A percentile compares a stretch with the other conserved stretches of the same genome.
phyloP scores from a whole-genome alignment of 2,329 filamentous ascomycete genomes.

The Phialemonium atrogriseum region DNA sequence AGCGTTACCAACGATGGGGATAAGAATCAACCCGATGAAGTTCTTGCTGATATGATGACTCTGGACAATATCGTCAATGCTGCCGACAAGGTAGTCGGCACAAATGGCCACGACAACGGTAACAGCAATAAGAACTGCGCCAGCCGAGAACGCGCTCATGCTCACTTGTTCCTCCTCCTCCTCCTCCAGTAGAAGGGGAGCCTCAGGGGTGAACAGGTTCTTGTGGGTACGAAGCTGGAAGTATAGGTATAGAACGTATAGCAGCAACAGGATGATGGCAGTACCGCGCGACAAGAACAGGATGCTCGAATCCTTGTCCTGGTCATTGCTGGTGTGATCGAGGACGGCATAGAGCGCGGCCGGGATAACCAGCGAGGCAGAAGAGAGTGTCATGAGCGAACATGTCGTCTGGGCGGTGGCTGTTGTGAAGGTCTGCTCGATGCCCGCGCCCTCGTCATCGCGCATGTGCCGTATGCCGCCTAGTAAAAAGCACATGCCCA shows the following conservation, averaged over 20 bases:
- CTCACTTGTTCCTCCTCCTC: constrained; percentile 36
- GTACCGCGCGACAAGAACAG: constrained; percentile 68
- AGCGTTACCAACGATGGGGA: constrained; percentile 73
- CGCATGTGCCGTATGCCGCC: constrained; percentile 60
- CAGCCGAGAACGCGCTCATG: constrained; percentile 57
- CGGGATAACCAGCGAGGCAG: constrained; percentile 71
- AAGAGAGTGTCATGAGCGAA: constrained; percentile 67
- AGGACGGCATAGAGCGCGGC: constrained; percentile 66
- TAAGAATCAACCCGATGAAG: constrained; percentile 71
- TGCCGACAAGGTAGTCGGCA: constrained; percentile 69
- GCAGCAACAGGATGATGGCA: constrained; percentile 62
- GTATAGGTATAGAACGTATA: constrained; percentile 69
- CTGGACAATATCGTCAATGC: constrained; percentile 64
- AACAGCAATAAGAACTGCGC: constrained; percentile 56
- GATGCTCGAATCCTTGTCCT: constrained; percentile 46
- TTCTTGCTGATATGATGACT: constrained; percentile 67
- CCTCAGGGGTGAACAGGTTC: constrained; percentile 57
- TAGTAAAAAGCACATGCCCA: constrained; percentile 73
- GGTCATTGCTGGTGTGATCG: constrained; percentile 29
- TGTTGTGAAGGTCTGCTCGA: constrained; percentile 64
- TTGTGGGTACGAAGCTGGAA: constrained; percentile 74
- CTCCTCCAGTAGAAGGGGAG: constrained; percentile 23
- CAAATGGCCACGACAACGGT: constrained; percentile 66
- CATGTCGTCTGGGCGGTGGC: constrained; percentile 71
- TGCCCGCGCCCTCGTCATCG: constrained; percentile 45